Evolutionary conservation across 75 land plant genomes (phyloP).

Genomic region (Picea glauca): DNA sequence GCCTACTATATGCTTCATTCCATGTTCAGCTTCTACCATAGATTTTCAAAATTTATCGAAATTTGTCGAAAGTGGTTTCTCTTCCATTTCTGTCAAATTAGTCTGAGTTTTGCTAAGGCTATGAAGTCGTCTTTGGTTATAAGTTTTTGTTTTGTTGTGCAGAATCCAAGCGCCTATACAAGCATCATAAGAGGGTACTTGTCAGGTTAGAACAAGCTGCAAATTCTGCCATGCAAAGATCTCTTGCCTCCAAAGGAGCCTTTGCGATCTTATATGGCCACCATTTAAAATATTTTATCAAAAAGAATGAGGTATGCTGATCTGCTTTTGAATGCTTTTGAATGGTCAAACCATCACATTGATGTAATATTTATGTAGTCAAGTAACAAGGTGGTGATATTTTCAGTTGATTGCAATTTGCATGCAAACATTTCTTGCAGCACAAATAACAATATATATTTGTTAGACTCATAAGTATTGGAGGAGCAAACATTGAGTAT

Average conservation of each 20-base stretch:
- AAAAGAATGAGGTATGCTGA: constrained; percentile 60
- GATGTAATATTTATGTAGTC: background rate
- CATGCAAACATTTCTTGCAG: background rate
- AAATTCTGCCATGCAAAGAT: constrained; percentile 59
- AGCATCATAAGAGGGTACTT: constrained; percentile 52
- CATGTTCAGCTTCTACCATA: too few species aligned
- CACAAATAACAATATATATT: too few species aligned
- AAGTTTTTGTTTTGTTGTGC: constrained; percentile 8
- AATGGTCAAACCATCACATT: background rate
- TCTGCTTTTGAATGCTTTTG: constrained; percentile 1
- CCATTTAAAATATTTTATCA: constrained; percentile 67
- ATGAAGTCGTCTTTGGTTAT: background rate
- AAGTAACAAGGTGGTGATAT: too few species aligned
- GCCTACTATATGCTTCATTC: too few species aligned
- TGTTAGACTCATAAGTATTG: too few species aligned
- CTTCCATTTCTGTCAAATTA: background rate
- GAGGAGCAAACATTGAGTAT: too few species aligned
- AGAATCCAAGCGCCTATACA: constrained; percentile 60
- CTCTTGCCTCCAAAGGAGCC: constrained; percentile 71
- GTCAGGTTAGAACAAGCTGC: constrained; percentile 86
- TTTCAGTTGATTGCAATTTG: background rate
- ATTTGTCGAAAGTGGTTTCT: too few species aligned
- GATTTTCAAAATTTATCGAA: too few species aligned
- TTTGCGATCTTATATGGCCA: constrained; percentile 85
- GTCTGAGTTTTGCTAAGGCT: background rate